These are phyloP conservation scores for Kodamaea laetipori DNA, from an alignment of 805 yeast genomes.

Conservation along the genomic window DNA sequence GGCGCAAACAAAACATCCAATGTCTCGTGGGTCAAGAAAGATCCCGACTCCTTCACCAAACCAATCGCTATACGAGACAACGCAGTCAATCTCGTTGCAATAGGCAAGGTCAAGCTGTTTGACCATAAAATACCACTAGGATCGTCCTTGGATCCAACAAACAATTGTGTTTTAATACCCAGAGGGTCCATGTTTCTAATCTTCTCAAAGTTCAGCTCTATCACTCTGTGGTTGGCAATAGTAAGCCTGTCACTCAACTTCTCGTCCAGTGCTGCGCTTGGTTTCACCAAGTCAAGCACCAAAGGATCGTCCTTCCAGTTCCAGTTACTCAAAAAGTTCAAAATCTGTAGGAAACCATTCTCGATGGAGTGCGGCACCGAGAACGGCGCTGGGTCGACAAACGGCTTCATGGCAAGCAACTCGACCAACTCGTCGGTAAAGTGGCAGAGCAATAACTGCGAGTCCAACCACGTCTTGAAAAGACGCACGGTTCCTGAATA, in stretches of 20 bases:
- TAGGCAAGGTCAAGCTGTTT: conserved; percentile 60
- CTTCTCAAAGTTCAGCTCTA: conserved; percentile 64
- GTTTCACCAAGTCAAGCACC: conserved; percentile 71
- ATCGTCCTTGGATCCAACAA: conserved; percentile 81
- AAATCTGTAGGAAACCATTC: conserved; percentile 75
- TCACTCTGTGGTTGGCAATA: conserved; percentile 58
- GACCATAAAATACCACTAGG: conserved; percentile 88
- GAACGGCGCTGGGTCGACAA: conserved; percentile 87
- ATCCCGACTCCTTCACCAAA: conserved; percentile 48
- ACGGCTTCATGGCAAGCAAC: conserved; percentile 77
- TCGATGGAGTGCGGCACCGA: conserved; percentile 75
- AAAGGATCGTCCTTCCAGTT: conserved; percentile 92
- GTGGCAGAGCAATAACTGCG: conserved; percentile 73
- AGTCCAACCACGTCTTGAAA: conserved; percentile 86
- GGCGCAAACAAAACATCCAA: conserved; percentile 72
- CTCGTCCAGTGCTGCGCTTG: conserved; percentile 31
- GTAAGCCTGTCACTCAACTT: conserved; percentile 63
- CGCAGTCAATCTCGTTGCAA: conserved; percentile 86
- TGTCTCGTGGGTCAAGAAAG: conserved; percentile 33
- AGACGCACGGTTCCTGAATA: conserved; percentile 80
- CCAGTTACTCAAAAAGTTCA: conserved; percentile 78
- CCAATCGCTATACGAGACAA: conserved; percentile 74
- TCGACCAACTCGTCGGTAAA: conserved; percentile 80
- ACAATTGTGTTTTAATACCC: conserved; percentile 75
- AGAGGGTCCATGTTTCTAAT: conserved; percentile 80